Base-by-base conservation (phyloP, 202 grass and related monocot genomes). In the Zoysia matrella region DNA sequence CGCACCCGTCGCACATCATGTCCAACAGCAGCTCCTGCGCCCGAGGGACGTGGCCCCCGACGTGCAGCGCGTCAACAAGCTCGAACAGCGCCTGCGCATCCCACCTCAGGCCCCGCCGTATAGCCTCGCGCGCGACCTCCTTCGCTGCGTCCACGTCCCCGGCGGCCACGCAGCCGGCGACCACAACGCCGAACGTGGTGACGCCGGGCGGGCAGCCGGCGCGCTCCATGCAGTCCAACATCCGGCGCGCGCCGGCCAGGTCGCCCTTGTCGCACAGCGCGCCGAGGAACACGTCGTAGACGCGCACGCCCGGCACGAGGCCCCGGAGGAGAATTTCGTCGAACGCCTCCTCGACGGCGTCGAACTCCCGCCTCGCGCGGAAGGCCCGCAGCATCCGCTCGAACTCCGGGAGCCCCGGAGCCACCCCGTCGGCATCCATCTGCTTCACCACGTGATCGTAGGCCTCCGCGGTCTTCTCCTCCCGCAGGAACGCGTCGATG, bases 171-270 rank as follows among this genome's bases (percentile, higher is more conserved):
- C 70, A 91, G 43, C 79, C 74, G 43, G 52, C 69, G 4, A 91
- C 63, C 16, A 91, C 13, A 10, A 79, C 68, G 15, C 74, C 49
- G 73, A 87, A 91, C 36, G 63, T 85, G 73, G 55, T 47, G 13
- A 83, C 8, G 56, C 81, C 71, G 8, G 85, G 82, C 14, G 52
- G 79, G 75, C 84, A 88, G 11, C 92, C 87, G 18, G 62, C 77
- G 18, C 75, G 82, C 76, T 88, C 92, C 82, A 92, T 88, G 82
- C 87, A 90, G 36, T 10, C 52, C 45, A 90, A 13, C 87, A 95
- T 95, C 87, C 60, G 73, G 13, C 83, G 54, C 16, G 89, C 82
- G 73, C 77, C 46, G 3, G 85, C 47, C n/a, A 92, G 61, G 73
- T 95, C 80, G 8, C 76, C 93, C 65, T 67, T 81, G 80, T 81